Evolutionary conservation across 2,329 filamentous ascomycete species (phyloP).

Genomic region (Lachnellula hyalina): DNA sequence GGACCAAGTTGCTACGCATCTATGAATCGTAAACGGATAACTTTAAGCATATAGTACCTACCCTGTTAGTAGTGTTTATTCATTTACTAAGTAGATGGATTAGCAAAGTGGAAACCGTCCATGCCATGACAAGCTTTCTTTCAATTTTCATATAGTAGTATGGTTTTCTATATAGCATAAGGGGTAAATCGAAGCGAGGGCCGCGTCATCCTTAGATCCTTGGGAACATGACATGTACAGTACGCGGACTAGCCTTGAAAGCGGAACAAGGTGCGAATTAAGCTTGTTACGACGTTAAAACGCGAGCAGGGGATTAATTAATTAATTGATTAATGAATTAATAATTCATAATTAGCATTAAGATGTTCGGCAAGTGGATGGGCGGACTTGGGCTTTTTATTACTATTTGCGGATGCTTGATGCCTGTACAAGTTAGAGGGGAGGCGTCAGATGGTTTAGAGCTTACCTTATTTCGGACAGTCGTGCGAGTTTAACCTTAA

Average conservation of each 20-base stretch:
- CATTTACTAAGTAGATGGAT: too few species aligned
- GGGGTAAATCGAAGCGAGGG: not conserved
- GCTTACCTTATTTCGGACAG: too few species aligned
- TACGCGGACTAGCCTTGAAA: too few species aligned
- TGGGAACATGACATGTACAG: too few species aligned
- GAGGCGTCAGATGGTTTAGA: too few species aligned
- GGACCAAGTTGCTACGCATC: too few species aligned
- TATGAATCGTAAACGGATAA: too few species aligned
- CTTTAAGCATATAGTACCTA: too few species aligned
- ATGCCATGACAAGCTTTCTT: not conserved
- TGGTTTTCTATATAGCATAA: not conserved
- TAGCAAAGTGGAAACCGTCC: not conserved
- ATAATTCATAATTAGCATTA: not conserved
- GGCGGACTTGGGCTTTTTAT: not conserved
- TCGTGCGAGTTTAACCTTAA: too few species aligned
- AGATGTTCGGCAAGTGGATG: not conserved
- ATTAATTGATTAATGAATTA: too few species aligned
- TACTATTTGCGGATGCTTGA: not conserved
- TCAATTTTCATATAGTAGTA: not conserved
- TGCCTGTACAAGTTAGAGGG: too few species aligned
- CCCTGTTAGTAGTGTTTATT: too few species aligned
- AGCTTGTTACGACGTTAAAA: constrained; percentile 1
- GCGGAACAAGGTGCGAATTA: not conserved
- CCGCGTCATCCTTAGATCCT: not conserved
- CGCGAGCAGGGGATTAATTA: not conserved